Evolutionary conservation across 1,139 yeast species (phyloP).

Genomic region (Kodamaea plutei): DNA sequence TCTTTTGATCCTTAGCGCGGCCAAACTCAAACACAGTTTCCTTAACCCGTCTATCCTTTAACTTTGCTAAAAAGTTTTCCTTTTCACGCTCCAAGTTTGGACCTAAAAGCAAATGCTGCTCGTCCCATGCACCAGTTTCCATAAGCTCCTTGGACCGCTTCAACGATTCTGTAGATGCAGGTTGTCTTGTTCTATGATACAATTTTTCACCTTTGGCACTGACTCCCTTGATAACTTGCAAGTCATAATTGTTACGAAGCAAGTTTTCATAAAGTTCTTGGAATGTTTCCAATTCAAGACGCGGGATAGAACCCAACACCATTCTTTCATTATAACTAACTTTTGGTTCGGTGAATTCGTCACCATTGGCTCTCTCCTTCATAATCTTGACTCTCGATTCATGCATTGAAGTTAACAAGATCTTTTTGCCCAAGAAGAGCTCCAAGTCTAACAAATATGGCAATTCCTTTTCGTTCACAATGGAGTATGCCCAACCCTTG

Average conservation of each 20-base stretch:
- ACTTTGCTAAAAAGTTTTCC: conserved; percentile 63
- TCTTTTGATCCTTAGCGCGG: conserved; percentile 40
- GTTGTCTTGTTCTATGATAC: conserved; percentile 77
- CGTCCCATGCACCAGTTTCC: conserved; percentile 80
- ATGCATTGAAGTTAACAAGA: conserved; percentile 66
- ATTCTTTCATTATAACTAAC: conserved; percentile 72
- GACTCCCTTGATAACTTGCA: conserved; percentile 61
- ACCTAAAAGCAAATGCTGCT: conserved; percentile 75
- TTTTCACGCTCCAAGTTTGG: conserved; percentile 70
- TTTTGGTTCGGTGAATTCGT: conserved; percentile 43
- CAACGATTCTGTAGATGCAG: conserved; percentile 82
- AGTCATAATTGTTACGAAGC: conserved; percentile 64
- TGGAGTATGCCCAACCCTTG: conserved; percentile 95
- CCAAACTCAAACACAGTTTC: conserved; percentile 94
- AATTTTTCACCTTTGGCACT: conserved; percentile 84
- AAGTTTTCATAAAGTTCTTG: conserved; percentile 69
- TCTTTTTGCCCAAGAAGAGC: conserved; percentile 80
- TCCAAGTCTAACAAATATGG: conserved; percentile 91
- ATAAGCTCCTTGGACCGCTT: conserved; percentile 80
- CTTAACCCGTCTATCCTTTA: conserved; percentile 63
- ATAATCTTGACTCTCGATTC: conserved; percentile 55
- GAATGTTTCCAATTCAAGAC: conserved; percentile 63
- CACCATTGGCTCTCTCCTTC: conserved; percentile 32
- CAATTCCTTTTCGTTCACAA: conserved; percentile 78
- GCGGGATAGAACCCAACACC: conserved; percentile 80